Base-by-base conservation (phyloP, 2,329 filamentous ascomycete genomes). In the Ophiostoma piceae region DNA sequence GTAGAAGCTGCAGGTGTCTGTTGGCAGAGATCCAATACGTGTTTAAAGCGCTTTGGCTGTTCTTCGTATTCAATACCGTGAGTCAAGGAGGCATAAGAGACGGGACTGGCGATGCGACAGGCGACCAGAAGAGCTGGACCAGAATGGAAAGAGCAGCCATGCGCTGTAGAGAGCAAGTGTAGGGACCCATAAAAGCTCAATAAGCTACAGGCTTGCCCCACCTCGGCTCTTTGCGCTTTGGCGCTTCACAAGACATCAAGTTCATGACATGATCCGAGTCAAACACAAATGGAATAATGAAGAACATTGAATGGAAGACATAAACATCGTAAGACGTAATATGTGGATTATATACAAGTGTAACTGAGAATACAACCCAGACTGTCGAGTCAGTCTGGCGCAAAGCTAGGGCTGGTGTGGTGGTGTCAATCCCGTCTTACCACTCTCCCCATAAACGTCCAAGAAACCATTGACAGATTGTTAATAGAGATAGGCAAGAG, bases 381-480 rank as follows among this genome's bases (percentile, higher is more conserved):
- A 7, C n/a, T 57, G 51, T 57, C 51, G 51, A 57, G 51, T 57
- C 51, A 57, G 51, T 26, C 22, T 57, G 51, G 51, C n/a, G 51
- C 51, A 47, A 41, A 12, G 43, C 5, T 47, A 47, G 43, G 43
- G 43, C 43, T 47, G 43, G 43, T n/a, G 43, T n/a, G 43, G 43
- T 47, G 43, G 43, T n/a, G 43, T 47, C 26, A 29, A 29, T 2
- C 41, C 14, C 16, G 43, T 47, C 43, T n/a, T 47, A 4, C 43
- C 16, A 47, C 43, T 7, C 43, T n/a, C 7, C 16, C 43, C 19
- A 47, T 1, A 8, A 16, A 9, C 43, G 8, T n/a, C n/a, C 7
- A 16, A n/a, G 16, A 47, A 16, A 8, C 19, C 43, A 14, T 47
- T 47, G 16, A 14, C 39, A 16, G 41, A 5, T 47, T 0, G 4